A percentile compares a stretch with the other conserved stretches of the same genome.
Evolutionary conservation across 2,329 filamentous ascomycete genomes (phyloP).

Genomic region (Xylaria sp.): DNA sequence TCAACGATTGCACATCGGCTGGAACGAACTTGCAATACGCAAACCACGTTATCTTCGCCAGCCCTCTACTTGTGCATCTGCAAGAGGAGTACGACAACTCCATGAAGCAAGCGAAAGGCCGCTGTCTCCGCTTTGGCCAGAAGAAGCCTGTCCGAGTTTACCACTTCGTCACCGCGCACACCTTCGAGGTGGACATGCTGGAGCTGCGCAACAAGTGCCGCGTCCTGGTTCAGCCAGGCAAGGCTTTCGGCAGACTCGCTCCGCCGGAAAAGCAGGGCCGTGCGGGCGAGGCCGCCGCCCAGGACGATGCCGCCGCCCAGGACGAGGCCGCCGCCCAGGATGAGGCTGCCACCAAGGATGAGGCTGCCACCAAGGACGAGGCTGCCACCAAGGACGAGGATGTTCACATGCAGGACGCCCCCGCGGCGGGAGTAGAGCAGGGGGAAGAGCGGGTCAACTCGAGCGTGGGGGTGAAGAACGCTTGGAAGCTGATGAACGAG

Average conservation of each 20-base stretch:
- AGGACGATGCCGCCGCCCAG: not conserved
- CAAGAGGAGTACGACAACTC: slow-evolving; percentile 39
- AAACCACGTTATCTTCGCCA: slow-evolving; percentile 47
- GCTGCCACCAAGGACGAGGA: too few relatives aligned
- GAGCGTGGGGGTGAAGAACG: slow-evolving; percentile 22
- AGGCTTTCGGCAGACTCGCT: slow-evolving; percentile 20
- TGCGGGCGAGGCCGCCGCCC: not conserved
- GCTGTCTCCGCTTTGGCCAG: slow-evolving; percentile 46
- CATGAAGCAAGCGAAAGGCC: slow-evolving; percentile 45
- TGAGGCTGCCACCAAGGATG: not conserved
- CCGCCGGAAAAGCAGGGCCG: too few relatives aligned
- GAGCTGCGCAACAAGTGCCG: slow-evolving; percentile 33
- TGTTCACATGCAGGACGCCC: not conserved
- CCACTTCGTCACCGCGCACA: slow-evolving; percentile 43
- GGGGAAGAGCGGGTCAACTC: slow-evolving; percentile 20
- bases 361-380: too few relatives aligned
- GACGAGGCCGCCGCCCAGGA: not conserved
- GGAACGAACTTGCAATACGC: slow-evolving; percentile 47
- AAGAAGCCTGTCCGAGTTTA: slow-evolving; percentile 42
- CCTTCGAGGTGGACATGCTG: slow-evolving; percentile 45
- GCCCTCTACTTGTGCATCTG: slow-evolving; percentile 37
- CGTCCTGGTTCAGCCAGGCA: slow-evolving; percentile 15
- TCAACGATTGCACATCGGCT: slow-evolving; percentile 43
- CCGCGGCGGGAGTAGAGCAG: too few relatives aligned
- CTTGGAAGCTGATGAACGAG: slow-evolving; percentile 35